A percentile compares a stretch with the other conserved stretches of the same genome.
Evolutionary conservation across 495 filamentous ascomycete species (phyloP).

Genomic region (Aspergillus conjunctus): DNA sequence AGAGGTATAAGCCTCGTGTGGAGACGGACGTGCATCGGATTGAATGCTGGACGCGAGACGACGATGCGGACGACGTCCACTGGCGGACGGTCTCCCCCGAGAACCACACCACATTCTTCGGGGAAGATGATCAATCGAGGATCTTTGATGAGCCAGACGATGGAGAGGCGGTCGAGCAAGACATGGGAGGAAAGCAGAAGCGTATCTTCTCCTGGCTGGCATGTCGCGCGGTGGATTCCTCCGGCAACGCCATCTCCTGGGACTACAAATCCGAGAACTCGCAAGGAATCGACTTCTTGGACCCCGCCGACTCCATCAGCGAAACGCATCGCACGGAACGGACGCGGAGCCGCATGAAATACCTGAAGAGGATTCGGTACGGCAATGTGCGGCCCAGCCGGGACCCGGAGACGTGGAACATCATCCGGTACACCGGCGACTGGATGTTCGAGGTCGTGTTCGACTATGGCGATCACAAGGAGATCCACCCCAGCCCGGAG

Average conservation of each 20-base stretch:
- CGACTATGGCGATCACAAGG: slow-evolving; percentile 10
- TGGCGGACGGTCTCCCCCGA: not conserved
- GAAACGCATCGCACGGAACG: not conserved
- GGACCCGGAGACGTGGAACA: not conserved
- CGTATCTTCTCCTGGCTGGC: slow-evolving; percentile 11
- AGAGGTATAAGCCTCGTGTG: slow-evolving; percentile 5
- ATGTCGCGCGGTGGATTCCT: not conserved
- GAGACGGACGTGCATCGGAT: not conserved
- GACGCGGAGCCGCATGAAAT: not conserved
- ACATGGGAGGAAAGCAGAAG: too few relatives aligned
- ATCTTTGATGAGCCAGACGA: not conserved
- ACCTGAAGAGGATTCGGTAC: slow-evolving; percentile 6
- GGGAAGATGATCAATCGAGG: not conserved
- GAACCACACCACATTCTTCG: slow-evolving; percentile 1
- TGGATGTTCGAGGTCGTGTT: slow-evolving; percentile 11
- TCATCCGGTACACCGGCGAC: not conserved
- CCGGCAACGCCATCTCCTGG: not conserved
- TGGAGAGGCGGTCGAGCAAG: too few relatives aligned
- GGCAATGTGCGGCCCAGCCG: slow-evolving; percentile 4
- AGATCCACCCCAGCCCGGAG: not conserved
- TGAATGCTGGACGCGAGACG: slow-evolving; percentile 5
- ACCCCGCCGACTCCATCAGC: not conserved
- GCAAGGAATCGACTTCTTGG: not conserved
- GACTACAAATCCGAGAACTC: slow-evolving; percentile 10
- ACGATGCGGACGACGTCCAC: not conserved